Conservation (phyloP, 768 basidiomycete species). For the Collybia mongolica region DNA sequence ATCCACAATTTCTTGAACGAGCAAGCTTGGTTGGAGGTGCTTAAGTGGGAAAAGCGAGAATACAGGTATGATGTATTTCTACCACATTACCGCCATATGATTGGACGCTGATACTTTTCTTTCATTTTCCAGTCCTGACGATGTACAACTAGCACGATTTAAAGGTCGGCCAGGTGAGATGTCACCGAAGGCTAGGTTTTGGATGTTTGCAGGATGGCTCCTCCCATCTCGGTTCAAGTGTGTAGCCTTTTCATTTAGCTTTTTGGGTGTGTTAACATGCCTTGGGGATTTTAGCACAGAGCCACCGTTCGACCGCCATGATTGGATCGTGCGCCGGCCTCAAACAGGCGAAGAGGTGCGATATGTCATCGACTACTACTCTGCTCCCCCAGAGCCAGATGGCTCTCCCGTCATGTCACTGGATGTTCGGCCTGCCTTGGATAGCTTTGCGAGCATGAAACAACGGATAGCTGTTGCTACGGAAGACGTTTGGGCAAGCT, state of each 20-base stretch:
- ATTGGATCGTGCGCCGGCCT: conserved; percentile 91
- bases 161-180: conserved; percentile 89
- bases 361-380: conserved; percentile 99
- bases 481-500: conserved; percentile 60
- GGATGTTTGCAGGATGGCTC: conserved; percentile 84
- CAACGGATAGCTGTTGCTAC: conserved; percentile 71
- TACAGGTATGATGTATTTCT: conserved; percentile 46
- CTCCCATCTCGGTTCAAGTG: conserved; percentile 91
- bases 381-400: conserved; percentile 83
- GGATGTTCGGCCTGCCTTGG: conserved; percentile 94
- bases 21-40: conserved; percentile 91
- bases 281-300: conserved; percentile 55
- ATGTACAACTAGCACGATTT: conserved; percentile 78
- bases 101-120: conserved; percentile 1
- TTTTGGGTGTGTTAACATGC: background rate
- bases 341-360: conserved; percentile 80
- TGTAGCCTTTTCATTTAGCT: conserved; percentile 21
- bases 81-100: background rate
- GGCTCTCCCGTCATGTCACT: conserved; percentile 94
- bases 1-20: conserved; percentile 99
- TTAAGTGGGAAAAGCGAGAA: conserved; percentile 83
- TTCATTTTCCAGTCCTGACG: conserved; percentile 47
- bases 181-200: conserved; percentile 91
- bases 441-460: conserved; percentile 74
- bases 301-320: conserved; percentile 96